These are phyloP conservation scores for Camellia lanceoleosa DNA, from an alignment of 148 eudicot species.

Conservation along the genomic window DNA sequence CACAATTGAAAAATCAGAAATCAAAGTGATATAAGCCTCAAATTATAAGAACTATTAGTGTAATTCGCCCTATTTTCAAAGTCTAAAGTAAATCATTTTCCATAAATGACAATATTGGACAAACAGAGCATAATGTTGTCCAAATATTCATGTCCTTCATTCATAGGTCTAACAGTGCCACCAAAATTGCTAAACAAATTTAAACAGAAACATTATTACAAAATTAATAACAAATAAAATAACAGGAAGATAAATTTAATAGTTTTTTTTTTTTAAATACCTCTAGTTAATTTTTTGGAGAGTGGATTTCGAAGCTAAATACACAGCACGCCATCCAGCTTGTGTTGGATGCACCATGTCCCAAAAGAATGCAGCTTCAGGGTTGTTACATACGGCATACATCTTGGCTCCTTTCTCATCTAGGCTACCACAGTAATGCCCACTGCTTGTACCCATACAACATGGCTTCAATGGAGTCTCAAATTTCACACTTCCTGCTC, in stretches of 20 bases:
- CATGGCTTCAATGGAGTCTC: slow-evolving; percentile 70
- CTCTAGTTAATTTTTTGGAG: slow-evolving; percentile 31
- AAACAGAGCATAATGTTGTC: not conserved
- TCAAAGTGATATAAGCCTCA: too few relatives aligned
- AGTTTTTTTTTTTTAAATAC: not conserved
- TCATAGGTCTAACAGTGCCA: too few relatives aligned
- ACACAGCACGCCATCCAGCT: slow-evolving; percentile 76
- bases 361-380: slow-evolving; percentile 64
- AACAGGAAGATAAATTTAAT: not conserved
- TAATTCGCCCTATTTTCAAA: too few relatives aligned
- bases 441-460: slow-evolving; percentile 46
- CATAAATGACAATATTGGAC: not conserved
- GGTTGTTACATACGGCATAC: slow-evolving; percentile 63
- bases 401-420: slow-evolving; percentile 51
- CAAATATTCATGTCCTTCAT: too few relatives aligned
- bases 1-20: too few relatives aligned
- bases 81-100: too few relatives aligned
- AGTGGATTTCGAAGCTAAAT: slow-evolving; percentile 30
- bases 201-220: not conserved
- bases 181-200: not conserved
- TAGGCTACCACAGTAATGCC: slow-evolving; percentile 40
- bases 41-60: too few relatives aligned
- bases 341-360: slow-evolving; percentile 75
- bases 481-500: slow-evolving; percentile 47
- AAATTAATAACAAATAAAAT: not conserved